phyloP scores from a whole-genome alignment of 2,329 filamentous ascomycete species.

The Aureobasidium sp. region DNA sequence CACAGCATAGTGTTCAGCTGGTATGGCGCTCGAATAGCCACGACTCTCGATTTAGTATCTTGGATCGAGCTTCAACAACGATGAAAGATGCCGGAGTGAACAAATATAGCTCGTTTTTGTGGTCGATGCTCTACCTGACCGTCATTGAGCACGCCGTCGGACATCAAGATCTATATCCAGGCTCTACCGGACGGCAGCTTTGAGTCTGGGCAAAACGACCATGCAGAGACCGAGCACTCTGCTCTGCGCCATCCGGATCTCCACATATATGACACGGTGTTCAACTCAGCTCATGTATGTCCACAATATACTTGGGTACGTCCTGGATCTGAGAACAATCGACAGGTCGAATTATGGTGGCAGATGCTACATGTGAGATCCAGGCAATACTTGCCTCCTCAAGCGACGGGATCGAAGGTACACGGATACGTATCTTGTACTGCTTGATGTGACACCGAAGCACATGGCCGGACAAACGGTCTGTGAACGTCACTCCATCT shows the following conservation, averaged over 20 bases:
- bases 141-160: neutral
- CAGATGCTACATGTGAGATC: neutral
- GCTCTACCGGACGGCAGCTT: conserved; percentile 2
- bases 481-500: neutral
- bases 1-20: conserved; percentile 5
- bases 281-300: neutral
- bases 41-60: neutral
- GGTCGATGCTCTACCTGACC: conserved; percentile 11
- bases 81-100: neutral
- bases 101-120: neutral
- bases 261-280: neutral
- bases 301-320: neutral
- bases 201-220: neutral
- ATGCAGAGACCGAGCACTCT: neutral
- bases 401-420: neutral
- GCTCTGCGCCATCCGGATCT: neutral
- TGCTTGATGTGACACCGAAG: conserved; percentile 2
- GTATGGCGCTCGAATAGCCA: neutral
- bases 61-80: neutral
- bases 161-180: neutral
- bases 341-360: neutral
- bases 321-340: neutral
- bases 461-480: neutral
- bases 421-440: neutral
- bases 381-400: neutral